Evolutionary conservation across 495 filamentous ascomycete species (phyloP).

Genomic region (Pseudotulostoma volvatum): DNA sequence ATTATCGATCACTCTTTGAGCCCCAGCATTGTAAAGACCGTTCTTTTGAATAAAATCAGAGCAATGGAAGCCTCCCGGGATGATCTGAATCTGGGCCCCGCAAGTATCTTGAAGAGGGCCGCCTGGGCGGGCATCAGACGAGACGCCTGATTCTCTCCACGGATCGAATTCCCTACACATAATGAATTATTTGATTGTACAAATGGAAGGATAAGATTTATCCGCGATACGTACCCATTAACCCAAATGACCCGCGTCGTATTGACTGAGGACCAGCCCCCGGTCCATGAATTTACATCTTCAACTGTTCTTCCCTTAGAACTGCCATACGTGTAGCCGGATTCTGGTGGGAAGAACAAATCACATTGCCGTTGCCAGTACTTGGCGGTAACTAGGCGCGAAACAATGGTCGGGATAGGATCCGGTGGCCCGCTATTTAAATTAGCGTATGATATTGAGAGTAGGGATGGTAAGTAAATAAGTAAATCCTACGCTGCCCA

Average conservation of each 20-base stretch:
- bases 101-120: slow-evolving; percentile 32
- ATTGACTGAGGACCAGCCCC: slow-evolving; percentile 40
- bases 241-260: slow-evolving; percentile 42
- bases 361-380: slow-evolving; percentile 46
- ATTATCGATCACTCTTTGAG: slow-evolving; percentile 20
- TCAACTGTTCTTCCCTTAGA: slow-evolving; percentile 32
- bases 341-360: slow-evolving; percentile 40
- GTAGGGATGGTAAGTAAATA: background rate
- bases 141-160: slow-evolving; percentile 38
- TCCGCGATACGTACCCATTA: slow-evolving; percentile 39
- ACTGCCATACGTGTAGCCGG: slow-evolving; percentile 33
- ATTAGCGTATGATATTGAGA: background rate
- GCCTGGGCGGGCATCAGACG: slow-evolving; percentile 34
- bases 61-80: slow-evolving; percentile 39
- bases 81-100: slow-evolving; percentile 32
- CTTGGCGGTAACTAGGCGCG: slow-evolving; percentile 34
- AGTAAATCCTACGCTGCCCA: slow-evolving; percentile 34
- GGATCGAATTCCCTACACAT: slow-evolving; percentile 39
- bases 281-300: slow-evolving; percentile 42
- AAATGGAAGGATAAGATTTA: no score
- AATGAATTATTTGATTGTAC: no score
- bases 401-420: slow-evolving; percentile 29
- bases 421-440: slow-evolving; percentile 31
- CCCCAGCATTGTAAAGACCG: slow-evolving; percentile 19
- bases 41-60: slow-evolving; percentile 34